phyloP scores from a whole-genome alignment of 225 moss, liverwort and hornwort species.

The Asterella californica region DNA sequence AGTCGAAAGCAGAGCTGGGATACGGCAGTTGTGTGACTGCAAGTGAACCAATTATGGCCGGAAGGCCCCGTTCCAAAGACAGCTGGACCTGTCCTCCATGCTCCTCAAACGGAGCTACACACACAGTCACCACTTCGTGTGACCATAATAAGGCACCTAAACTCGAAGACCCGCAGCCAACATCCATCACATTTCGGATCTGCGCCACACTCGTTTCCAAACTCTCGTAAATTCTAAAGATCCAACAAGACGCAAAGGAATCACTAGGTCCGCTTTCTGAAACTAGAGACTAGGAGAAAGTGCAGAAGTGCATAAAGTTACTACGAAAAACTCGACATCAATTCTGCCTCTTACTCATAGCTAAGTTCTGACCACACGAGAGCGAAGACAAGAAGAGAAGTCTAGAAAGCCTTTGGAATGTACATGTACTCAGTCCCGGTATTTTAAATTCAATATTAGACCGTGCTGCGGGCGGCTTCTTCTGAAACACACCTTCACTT shows the following conservation, averaged over 20 bases:
- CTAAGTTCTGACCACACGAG: background rate
- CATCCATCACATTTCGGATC: conserved; percentile 45
- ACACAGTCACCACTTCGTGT: conserved; percentile 36
- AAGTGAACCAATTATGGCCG: conserved; percentile 41
- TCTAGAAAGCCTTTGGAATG: background rate
- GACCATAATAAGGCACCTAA: conserved; percentile 37
- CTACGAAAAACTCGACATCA: too few relatives aligned
- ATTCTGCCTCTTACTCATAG: too few relatives aligned
- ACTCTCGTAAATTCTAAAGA: background rate
- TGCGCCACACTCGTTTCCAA: conserved; percentile 12
- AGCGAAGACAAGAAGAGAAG: too few relatives aligned
- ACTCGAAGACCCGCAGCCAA: conserved; percentile 43
- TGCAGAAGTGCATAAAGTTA: too few relatives aligned
- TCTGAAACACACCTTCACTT: conserved; percentile 28
- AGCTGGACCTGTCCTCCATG: conserved; percentile 47
- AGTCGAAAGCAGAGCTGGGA: conserved; percentile 49
- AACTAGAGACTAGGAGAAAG: too few relatives aligned
- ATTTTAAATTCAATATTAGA: background rate
- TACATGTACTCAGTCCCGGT: background rate
- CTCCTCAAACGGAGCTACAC: conserved; percentile 38
- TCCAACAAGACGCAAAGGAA: background rate
- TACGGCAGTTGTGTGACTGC: conserved; percentile 35
- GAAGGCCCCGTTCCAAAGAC: conserved; percentile 48
- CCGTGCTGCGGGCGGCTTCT: background rate
- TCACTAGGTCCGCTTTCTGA: too few relatives aligned